phyloP scores from a whole-genome alignment of 306 rosid genomes.

The Cucumis sativus region Cucumber_9930_V3 NC_026660.2:16734501-16735000 shows the following conservation, averaged over 20 bases:
- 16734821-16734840: neutral
- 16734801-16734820: neutral
- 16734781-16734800: neutral
- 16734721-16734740: neutral
- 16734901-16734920: neutral
- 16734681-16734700: neutral
- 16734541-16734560: neutral
- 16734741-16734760: neutral
- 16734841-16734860: neutral
- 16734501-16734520: too few relatives aligned
- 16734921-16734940: neutral
- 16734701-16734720: neutral
- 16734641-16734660: neutral
- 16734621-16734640: neutral
- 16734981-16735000: neutral
- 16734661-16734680: neutral
- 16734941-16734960: neutral
- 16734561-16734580: neutral
- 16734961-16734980: neutral
- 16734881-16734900: neutral
- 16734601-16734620: neutral
- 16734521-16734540: too few relatives aligned
- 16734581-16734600: neutral
- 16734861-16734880: neutral
- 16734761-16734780: neutral